A percentile compares a stretch with the other conserved stretches of the same genome.
Evolutionary conservation across 1,139 yeast species (phyloP).

Genomic region (Geotrichum fermentans): DNA sequence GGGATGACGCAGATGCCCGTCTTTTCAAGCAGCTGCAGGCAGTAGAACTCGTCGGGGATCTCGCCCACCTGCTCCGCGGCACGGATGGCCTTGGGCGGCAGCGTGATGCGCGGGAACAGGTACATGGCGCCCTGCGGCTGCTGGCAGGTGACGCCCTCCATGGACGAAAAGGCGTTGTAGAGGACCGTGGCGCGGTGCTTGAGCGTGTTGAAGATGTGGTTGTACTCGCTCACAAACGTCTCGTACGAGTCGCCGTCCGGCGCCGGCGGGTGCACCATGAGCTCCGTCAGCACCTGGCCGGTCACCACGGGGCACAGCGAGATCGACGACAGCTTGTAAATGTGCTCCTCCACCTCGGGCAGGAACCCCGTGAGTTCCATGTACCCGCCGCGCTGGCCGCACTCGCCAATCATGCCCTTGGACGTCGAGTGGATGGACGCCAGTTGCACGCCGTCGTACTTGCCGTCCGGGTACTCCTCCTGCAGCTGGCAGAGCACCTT

Average conservation of each 20-base stretch:
- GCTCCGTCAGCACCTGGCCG: slow-evolving; percentile 87
- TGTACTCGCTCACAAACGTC: slow-evolving; percentile 57
- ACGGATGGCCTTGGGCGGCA: slow-evolving; percentile 58
- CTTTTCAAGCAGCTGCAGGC: slow-evolving; percentile 68
- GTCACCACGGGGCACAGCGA: slow-evolving; percentile 89
- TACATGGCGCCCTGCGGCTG: slow-evolving; percentile 97
- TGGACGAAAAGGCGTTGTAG: slow-evolving; percentile 61
- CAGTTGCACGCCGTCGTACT: slow-evolving; percentile 69
- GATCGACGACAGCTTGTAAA: slow-evolving; percentile 82
- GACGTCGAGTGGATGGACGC: slow-evolving; percentile 95
- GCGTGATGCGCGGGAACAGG: slow-evolving; percentile 71
- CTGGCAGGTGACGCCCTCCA: slow-evolving; percentile 82
- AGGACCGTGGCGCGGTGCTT: slow-evolving; percentile 58
- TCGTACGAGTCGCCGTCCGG: slow-evolving; percentile 73
- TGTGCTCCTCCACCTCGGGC: slow-evolving; percentile 59
- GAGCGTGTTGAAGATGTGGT: slow-evolving; percentile 57
- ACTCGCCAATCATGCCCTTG: slow-evolving; percentile 95
- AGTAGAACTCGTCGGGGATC: slow-evolving; percentile 77
- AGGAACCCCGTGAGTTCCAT: slow-evolving; percentile 86
- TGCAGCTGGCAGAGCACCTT: slow-evolving; percentile 54
- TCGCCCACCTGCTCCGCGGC: slow-evolving; percentile 54
- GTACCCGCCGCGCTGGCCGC: slow-evolving; percentile 99
- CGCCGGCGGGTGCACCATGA: slow-evolving; percentile 89
- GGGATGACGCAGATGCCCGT: slow-evolving; percentile 99
- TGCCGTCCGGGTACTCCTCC: slow-evolving; percentile 46